phyloP scores from a whole-genome alignment of 1,284 basidiomycete genomes.

The Agroathelia rolfsii region DNA sequence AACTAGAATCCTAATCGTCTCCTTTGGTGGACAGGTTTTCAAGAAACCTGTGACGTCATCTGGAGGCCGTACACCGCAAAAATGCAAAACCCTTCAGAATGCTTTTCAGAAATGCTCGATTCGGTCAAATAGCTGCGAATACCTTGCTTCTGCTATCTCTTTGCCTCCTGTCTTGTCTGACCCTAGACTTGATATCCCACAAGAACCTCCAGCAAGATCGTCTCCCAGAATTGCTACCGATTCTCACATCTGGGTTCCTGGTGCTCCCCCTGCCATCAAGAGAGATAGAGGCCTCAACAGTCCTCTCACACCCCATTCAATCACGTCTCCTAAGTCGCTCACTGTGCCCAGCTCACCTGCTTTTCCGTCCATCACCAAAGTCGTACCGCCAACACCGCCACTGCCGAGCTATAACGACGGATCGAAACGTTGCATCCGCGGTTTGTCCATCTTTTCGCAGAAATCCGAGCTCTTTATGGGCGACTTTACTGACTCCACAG shows the following conservation, averaged over 20 bases:
- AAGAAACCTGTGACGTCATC: slow-evolving; percentile 38
- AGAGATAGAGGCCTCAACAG: not conserved
- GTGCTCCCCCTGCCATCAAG: slow-evolving; percentile 21
- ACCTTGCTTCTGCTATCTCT: too few species aligned
- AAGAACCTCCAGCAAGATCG: too few species aligned
- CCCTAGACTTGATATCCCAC: too few species aligned
- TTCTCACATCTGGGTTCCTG: slow-evolving; percentile 41
- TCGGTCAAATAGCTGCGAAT: too few species aligned
- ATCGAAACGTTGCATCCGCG: too few species aligned
- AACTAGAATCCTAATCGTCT: slow-evolving; percentile 62
- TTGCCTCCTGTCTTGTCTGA: too few species aligned
- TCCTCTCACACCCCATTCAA: slow-evolving; percentile 22
- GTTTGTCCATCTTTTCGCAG: too few species aligned
- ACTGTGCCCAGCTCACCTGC: slow-evolving; percentile 2
- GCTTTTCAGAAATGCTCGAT: too few species aligned
- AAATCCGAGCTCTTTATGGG: too few species aligned
- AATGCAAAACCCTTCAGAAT: too few species aligned
- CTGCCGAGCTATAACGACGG: too few species aligned
- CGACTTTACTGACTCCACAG: slow-evolving; percentile 2
- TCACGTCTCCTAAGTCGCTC: slow-evolving; percentile 10
- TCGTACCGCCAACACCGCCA: slow-evolving; percentile 25
- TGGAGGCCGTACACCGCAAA: slow-evolving; percentile 28
- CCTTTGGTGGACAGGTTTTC: slow-evolving; percentile 71
- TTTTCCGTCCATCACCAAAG: not conserved
- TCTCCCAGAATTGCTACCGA: slow-evolving; percentile 30